These are phyloP conservation scores for Aspergillus sp. DNA, from an alignment of 2,329 filamentous ascomycete genomes.

Conservation along the genomic window DNA sequence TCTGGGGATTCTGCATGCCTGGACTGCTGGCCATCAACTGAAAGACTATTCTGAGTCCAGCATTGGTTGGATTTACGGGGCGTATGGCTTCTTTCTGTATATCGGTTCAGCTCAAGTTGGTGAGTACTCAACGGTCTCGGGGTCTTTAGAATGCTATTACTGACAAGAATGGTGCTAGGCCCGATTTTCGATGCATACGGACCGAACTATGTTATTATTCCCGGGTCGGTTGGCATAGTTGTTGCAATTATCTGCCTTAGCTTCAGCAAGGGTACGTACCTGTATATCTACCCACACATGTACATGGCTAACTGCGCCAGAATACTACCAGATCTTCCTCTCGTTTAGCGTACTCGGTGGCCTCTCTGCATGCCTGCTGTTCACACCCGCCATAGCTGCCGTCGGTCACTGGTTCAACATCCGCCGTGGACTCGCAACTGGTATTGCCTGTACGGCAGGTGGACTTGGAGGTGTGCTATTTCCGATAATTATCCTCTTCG, in stretches of 20 bases:
- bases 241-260: constrained; percentile 9
- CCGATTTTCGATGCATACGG: constrained; percentile 35
- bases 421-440: constrained; percentile 26
- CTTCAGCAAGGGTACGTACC: not conserved
- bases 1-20: constrained; percentile 34
- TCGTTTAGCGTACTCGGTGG: constrained; percentile 30
- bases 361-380: constrained; percentile 23
- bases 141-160: not conserved
- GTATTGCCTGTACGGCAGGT: constrained; percentile 29
- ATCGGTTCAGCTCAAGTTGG: constrained; percentile 20
- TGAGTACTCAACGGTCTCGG: not conserved
- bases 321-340: constrained; percentile 34
- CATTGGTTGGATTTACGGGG: constrained; percentile 38
- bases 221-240: constrained; percentile 19
- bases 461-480: constrained; percentile 31
- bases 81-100: constrained; percentile 36
- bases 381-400: constrained; percentile 24
- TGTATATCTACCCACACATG: constrained; percentile 9
- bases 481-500: constrained; percentile 25
- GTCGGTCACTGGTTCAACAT: constrained; percentile 31
- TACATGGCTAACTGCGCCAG: constrained; percentile 17
- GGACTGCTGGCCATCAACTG: constrained; percentile 33
- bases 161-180: constrained; percentile 14
- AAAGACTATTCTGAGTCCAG: constrained; percentile 24
- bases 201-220: constrained; percentile 22